Conservation (phyloP, 768 basidiomycete genomes). For the Guyanaporus albipodus region DNA sequence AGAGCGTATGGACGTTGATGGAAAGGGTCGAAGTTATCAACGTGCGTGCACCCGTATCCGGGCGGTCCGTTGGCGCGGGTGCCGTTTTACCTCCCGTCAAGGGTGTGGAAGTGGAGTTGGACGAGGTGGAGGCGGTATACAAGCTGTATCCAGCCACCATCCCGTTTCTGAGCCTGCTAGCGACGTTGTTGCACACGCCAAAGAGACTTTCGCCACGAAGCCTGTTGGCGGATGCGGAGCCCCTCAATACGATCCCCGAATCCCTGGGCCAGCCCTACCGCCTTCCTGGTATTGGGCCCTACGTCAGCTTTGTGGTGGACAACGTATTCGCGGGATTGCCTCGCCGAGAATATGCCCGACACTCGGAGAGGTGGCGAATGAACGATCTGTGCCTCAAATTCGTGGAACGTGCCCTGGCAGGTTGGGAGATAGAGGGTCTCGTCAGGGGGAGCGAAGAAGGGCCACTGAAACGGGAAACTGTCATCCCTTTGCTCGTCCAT, state of each 20-base stretch:
- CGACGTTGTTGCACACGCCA: slow-evolving; percentile 78
- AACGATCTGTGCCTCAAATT: slow-evolving; percentile 83
- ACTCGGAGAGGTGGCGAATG: slow-evolving; percentile 80
- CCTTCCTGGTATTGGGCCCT: slow-evolving; percentile 75
- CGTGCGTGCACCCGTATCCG: slow-evolving; percentile 46
- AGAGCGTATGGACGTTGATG: slow-evolving; percentile 79
- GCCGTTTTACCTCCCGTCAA: slow-evolving; percentile 50
- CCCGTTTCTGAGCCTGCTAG: slow-evolving; percentile 80
- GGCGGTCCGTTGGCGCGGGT: slow-evolving; percentile 25
- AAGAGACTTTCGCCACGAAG: slow-evolving; percentile 64
- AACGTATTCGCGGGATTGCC: slow-evolving; percentile 80
- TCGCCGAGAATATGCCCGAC: slow-evolving; percentile 67
- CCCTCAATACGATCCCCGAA: slow-evolving; percentile 76
- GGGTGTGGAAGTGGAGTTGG: slow-evolving; percentile 84
- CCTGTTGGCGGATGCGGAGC: slow-evolving; percentile 52
- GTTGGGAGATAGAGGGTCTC: slow-evolving; percentile 76
- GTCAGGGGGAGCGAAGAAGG: slow-evolving; percentile 55
- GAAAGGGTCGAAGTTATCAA: slow-evolving; percentile 83
- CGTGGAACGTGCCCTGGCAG: slow-evolving; percentile 77
- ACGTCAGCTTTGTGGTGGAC: slow-evolving; percentile 83
- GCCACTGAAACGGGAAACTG: slow-evolving; percentile 45
- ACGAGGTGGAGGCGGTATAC: slow-evolving; percentile 78
- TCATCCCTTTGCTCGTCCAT: slow-evolving; percentile 61
- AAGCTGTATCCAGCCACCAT: slow-evolving; percentile 85
- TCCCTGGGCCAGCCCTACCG: slow-evolving; percentile 77